A percentile compares a stretch with the other conserved stretches of the same genome.
phyloP scores from a whole-genome alignment of 768 basidiomycete species.

The Termitomyces sp. region DNA sequence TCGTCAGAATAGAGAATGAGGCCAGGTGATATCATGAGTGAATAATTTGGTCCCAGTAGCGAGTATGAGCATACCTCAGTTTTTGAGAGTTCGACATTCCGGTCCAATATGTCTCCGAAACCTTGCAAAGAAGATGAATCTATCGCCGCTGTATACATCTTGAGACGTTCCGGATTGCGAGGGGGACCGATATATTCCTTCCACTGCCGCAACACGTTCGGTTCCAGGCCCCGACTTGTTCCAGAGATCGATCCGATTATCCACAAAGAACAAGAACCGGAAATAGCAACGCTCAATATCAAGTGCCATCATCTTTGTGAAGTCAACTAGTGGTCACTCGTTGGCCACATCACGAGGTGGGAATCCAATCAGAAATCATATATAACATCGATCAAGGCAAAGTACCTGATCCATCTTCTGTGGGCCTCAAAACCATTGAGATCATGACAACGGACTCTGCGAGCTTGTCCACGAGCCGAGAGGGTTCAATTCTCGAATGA shows the following conservation, averaged over 20 bases:
- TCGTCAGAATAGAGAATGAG: slow-evolving; percentile 5
- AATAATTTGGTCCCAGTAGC: background rate
- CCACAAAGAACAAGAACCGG: background rate
- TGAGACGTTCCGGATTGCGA: background rate
- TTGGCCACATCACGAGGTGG: background rate
- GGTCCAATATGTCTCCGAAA: background rate
- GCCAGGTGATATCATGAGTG: background rate
- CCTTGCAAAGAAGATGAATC: background rate
- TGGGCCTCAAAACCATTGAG: too few species aligned
- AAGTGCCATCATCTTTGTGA: too few species aligned
- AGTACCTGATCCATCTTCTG: background rate
- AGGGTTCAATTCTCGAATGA: background rate
- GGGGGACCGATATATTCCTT: background rate
- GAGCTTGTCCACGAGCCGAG: background rate
- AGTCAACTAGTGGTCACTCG: too few species aligned
- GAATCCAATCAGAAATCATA: background rate
- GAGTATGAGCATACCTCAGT: background rate
- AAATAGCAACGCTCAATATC: background rate
- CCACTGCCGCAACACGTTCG: background rate
- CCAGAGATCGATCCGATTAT: background rate
- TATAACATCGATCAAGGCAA: background rate
- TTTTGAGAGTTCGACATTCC: background rate
- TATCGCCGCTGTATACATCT: background rate
- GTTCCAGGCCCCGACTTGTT: background rate
- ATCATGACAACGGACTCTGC: background rate